phyloP scores from a whole-genome alignment of 306 rosid genomes.

The Malus sylvestris region DNA sequence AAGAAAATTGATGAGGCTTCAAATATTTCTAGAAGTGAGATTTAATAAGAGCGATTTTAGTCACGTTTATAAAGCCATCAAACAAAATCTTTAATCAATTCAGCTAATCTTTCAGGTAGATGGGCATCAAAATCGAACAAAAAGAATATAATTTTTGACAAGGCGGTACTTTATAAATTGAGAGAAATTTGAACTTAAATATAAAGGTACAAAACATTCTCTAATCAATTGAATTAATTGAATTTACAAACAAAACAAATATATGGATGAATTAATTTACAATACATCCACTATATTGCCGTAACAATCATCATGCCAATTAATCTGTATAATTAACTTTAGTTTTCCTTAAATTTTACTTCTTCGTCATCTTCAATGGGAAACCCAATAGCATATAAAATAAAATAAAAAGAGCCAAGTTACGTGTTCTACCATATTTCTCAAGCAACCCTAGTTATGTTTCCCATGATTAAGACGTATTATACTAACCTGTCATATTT shows the following conservation, averaged over 20 bases:
- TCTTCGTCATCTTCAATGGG: neutral
- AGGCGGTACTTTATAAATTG: too few species aligned
- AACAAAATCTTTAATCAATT: neutral
- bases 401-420: neutral
- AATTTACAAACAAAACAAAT: neutral
- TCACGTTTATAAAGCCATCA: neutral
- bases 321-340: neutral
- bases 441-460: neutral
- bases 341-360: constrained; percentile 5
- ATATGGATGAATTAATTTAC: neutral
- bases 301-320: neutral
- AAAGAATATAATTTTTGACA: neutral
- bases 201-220: too few species aligned
- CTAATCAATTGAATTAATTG: neutral
- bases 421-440: constrained; percentile 6
- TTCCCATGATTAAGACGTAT: neutral
- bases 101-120: neutral
- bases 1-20: neutral
- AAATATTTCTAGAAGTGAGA: neutral
- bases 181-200: too few species aligned
- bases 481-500: neutral
- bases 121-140: neutral
- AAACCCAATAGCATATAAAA: neutral
- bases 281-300: neutral
- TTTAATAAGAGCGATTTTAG: neutral